Conservation (phyloP, 139 green algal genomes). For the Ettlia oleoabundans region DNA sequence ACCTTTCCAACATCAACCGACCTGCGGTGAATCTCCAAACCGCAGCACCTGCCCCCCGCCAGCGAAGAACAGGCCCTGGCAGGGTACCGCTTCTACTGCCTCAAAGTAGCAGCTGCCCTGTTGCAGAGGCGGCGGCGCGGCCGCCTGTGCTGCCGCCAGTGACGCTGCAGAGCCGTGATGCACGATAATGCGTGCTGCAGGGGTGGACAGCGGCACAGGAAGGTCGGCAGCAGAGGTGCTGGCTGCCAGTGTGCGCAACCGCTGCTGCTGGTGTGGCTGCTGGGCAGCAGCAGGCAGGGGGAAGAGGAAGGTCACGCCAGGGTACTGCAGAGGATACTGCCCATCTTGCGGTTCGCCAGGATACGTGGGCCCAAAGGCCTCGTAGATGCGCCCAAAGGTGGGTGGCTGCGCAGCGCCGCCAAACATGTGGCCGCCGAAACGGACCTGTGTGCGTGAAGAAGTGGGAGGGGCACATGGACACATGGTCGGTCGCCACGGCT, state of each 20-base stretch:
- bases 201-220: conserved; percentile 50
- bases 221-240: conserved; percentile 32
- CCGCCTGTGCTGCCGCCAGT: conserved; percentile 15
- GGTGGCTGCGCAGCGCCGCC: conserved; percentile 44
- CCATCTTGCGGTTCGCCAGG: conserved; percentile 25
- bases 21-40: conserved; percentile 56
- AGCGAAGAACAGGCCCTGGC: conserved; percentile 22
- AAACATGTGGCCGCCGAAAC: conserved; percentile 24
- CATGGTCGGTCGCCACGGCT: too few species aligned
- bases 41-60: conserved; percentile 13
- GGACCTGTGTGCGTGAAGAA: conserved; percentile 41
- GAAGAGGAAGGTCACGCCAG: conserved; percentile 51
- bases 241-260: too few species aligned
- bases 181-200: conserved; percentile 51
- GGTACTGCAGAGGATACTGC: conserved; percentile 56
- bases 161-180: conserved; percentile 30
- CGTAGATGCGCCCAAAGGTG: conserved; percentile 59
- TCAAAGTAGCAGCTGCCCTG: conserved; percentile 25
- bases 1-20: too few species aligned
- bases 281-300: neutral
- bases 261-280: neutral
- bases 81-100: conserved; percentile 25
- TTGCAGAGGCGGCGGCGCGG: conserved; percentile 38
- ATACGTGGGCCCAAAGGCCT: conserved; percentile 61
- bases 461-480: neutral